phyloP scores from a whole-genome alignment of 257 asterid species.

The Knoxia roxburghii region DNA sequence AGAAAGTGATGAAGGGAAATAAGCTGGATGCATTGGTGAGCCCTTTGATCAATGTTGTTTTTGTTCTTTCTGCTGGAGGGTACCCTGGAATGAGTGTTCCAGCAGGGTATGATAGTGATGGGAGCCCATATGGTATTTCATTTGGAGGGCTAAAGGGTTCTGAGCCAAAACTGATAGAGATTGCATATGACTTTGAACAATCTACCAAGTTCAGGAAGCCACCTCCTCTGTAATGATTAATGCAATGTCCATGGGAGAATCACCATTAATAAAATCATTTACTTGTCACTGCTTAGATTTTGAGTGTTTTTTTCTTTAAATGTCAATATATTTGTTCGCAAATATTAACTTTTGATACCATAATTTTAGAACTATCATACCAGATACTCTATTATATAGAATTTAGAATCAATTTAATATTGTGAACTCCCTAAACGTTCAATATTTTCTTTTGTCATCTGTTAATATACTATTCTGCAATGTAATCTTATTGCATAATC shows the following conservation, averaged over 20 bases:
- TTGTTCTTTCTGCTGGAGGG: conserved; percentile 38
- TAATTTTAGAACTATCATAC: too few species aligned
- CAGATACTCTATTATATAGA: too few species aligned
- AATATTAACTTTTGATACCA: too few species aligned
- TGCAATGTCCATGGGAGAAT: background rate
- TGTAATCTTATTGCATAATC: too few species aligned
- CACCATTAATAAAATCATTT: too few species aligned
- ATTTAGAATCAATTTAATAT: too few species aligned
- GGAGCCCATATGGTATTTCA: conserved; percentile 39
- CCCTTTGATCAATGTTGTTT: conserved; percentile 2
- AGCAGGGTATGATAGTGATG: conserved; percentile 35
- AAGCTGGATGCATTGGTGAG: conserved; percentile 40
- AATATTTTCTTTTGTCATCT: too few species aligned
- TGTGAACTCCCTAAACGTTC: too few species aligned
- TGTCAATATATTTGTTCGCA: too few species aligned
- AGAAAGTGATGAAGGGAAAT: conserved; percentile 28
- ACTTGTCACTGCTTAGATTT: too few species aligned
- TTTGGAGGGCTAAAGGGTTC: conserved; percentile 51
- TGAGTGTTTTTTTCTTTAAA: too few species aligned
- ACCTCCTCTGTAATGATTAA: conserved; percentile 25
- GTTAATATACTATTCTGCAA: too few species aligned
- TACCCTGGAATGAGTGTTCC: conserved; percentile 49
- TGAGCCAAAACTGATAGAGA: conserved; percentile 47
- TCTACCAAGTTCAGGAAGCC: conserved; percentile 51
- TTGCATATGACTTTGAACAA: conserved; percentile 55